Base-by-base conservation (phyloP, 2,329 filamentous ascomycete genomes). In the Huntiella moniliformis region DNA sequence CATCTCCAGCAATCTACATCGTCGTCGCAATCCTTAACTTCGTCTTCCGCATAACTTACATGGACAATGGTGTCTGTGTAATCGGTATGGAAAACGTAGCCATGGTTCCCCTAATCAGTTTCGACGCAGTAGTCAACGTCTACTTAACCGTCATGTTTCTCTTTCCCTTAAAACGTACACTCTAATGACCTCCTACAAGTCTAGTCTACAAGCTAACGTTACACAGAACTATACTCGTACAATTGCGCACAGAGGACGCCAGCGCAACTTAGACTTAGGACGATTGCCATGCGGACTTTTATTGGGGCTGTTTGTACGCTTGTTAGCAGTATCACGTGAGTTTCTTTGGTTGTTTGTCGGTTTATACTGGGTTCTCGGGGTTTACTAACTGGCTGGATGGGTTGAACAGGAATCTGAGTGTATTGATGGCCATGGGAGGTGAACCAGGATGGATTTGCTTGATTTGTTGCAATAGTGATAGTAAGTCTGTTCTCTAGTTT, bases 381-480 rank as follows among this genome's bases (percentile, higher is more conserved):
- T 28, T 28, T 10, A 28, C 22, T 28, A 3, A 28, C 22, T 28
- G 7, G 2, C 4, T 3, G 22, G 22, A 28, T 28, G 7, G 7
- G 7, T 36, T 36, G 34, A n/a, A 5, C 45, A 74, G 71, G 3
- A 79, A 79, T 54, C 57, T 79, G 2, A 67, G 68, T 3, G 65
- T 78, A 0, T 58, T 79, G 1, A 69, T 75, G 63, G 64, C 64
- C 1, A 63, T 79, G 2, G 58, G 72, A 17, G 74, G 74, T 10
- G 74, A 79, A 54, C 73, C 70, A 2, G 74, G 70, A 3, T 79
- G 74, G 74, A 66, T 79, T 2, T 79, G 74, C 52, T 63, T 79
- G 3, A 73, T 77, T 61, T 74, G 72, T 53, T 80, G 75, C 54
- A 79, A 78, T 53, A 65, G 67, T 51, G 75, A 79, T 54, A 68